A percentile compares a stretch with the other conserved stretches of the same genome.
phyloP scores from a whole-genome alignment of 306 rosid genomes.

The Abrus precatorius region DNA sequence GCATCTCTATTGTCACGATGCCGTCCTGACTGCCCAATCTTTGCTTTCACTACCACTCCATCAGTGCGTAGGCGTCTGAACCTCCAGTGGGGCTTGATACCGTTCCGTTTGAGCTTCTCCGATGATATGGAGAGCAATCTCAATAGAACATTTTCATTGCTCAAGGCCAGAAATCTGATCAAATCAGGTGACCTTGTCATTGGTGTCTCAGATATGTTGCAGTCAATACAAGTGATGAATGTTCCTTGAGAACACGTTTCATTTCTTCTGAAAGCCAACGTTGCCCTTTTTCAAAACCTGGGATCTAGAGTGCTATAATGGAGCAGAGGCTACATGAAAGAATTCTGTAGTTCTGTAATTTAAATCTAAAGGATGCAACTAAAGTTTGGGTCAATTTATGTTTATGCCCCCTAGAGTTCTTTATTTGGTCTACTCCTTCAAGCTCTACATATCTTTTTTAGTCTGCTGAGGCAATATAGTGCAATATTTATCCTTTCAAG shows the following conservation, averaged over 20 bases:
- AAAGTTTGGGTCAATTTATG: conserved; percentile 33
- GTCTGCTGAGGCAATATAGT: conserved; percentile 38
- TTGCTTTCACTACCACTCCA: conserved; percentile 84
- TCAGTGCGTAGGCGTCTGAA: conserved; percentile 91
- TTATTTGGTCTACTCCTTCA: conserved; percentile 34
- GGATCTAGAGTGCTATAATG: conserved; percentile 32
- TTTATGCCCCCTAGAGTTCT: conserved; percentile 15
- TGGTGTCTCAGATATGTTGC: conserved; percentile 96
- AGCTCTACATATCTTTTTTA: conserved; percentile 21
- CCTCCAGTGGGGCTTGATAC: conserved; percentile 99
- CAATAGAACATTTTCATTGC: conserved; percentile 86
- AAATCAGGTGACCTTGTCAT: conserved; percentile 98
- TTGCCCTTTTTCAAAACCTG: conserved; percentile 35
- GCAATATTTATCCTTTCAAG: conserved; percentile 36
- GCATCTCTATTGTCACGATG: conserved; percentile 95
- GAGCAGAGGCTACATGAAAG: conserved; percentile 38
- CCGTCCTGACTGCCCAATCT: conserved; percentile 98
- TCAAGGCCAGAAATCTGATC: conserved; percentile 94
- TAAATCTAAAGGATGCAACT: conserved; percentile 38
- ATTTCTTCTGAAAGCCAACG: conserved; percentile 37
- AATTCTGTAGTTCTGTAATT: conserved; percentile 32
- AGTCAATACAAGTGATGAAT: conserved; percentile 97
- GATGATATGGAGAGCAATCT: conserved; percentile 99
- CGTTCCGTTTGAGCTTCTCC: conserved; percentile 89
- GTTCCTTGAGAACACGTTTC: conserved; percentile 66